Evolutionary conservation across 768 basidiomycete species (phyloP), one percentile per base, ranked within the genome.

Genomic region (Pleurotus eryngii): DNA sequence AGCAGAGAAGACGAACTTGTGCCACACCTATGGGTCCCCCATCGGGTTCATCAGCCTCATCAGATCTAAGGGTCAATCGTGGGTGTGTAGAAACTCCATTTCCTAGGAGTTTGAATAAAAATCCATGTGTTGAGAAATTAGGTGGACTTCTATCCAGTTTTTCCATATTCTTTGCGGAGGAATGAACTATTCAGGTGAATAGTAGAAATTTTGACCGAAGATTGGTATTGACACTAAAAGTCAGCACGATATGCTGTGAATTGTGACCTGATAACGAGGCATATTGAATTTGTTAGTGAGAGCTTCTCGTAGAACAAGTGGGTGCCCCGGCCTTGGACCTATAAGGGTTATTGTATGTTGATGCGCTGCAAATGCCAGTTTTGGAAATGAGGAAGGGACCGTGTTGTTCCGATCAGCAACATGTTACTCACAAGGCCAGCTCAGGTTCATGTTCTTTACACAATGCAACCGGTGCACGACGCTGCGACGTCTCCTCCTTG

Each of bases 11-110:
- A 71, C 72, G 73, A 72, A 71, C 67, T 67, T 69, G 64, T 59
- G 59, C 59, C 70, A 75, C 71, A 67, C 65, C 64, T 63, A 65
- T 67, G 72, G 73, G 68, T 68, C 37, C 71, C 67, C 76, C 76
- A 74, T 74, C 74, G 78, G 70, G 70, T 74, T 69, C 76, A 82
- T 80, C 81, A 79, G 78, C 77, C 75, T 81, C 76, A 81, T 81
- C 80, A 84, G 81, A 85, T 84, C 83, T 85, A 83, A 84, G 83
- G 83, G 83, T 85, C 83, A 77, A 70, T 60, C 63, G 56, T 59
- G 65, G 76, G 77, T 81, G 81, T 75, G 73, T 75, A 68, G 57
- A 59, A 61, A 65, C 67, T 65, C 70, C 70, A 74, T 70, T 72
- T 72, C 73, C 75, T 75, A 75, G 74, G 74, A 75, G 70, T 71